Percentiles rank a stretch among this genome's conserved stretches.
Conservation (phyloP, 805 yeast species). For the Ogataea philodendri region DNA sequence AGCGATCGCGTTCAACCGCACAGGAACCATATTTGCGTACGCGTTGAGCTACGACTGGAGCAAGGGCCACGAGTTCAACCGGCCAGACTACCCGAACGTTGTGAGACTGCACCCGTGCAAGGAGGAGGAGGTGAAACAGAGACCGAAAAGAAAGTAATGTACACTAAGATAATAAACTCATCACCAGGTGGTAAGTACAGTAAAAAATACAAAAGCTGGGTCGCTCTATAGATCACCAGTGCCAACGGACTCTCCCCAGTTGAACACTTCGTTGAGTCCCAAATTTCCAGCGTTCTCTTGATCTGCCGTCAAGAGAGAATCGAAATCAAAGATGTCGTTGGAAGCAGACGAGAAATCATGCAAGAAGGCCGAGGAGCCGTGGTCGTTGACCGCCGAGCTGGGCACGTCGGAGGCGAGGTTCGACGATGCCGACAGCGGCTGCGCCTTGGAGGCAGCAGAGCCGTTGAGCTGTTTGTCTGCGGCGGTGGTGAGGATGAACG, state of each 20-base stretch:
- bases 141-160: slow-evolving; percentile 34
- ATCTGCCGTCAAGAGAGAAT: slow-evolving; percentile 43
- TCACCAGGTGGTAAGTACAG: slow-evolving; percentile 5
- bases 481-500: slow-evolving; percentile 13
- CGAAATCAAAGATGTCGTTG: slow-evolving; percentile 42
- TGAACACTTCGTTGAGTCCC: slow-evolving; percentile 35
- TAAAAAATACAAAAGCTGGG: slow-evolving; percentile 8
- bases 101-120: slow-evolving; percentile 81
- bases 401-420: slow-evolving; percentile 18
- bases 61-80: slow-evolving; percentile 78
- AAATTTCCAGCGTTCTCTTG: slow-evolving; percentile 34
- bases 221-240: slow-evolving; percentile 32
- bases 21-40: slow-evolving; percentile 83
- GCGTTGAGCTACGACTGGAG: slow-evolving; percentile 96
- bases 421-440: slow-evolving; percentile 9
- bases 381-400: slow-evolving; percentile 18
- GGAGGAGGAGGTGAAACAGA: slow-evolving; percentile 80
- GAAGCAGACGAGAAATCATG: slow-evolving; percentile 37
- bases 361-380: slow-evolving; percentile 21
- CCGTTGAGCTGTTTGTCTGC: slow-evolving; percentile 8
- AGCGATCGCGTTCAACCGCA: slow-evolving; percentile 75
- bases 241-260: slow-evolving; percentile 45
- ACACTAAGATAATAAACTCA: slow-evolving; percentile 7
- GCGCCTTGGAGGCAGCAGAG: slow-evolving; percentile 6
- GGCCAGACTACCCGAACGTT: slow-evolving; percentile 68